These are phyloP conservation scores for Thelonectria olida DNA, from an alignment of 2,329 filamentous ascomycete genomes.

Conservation along the genomic window DNA sequence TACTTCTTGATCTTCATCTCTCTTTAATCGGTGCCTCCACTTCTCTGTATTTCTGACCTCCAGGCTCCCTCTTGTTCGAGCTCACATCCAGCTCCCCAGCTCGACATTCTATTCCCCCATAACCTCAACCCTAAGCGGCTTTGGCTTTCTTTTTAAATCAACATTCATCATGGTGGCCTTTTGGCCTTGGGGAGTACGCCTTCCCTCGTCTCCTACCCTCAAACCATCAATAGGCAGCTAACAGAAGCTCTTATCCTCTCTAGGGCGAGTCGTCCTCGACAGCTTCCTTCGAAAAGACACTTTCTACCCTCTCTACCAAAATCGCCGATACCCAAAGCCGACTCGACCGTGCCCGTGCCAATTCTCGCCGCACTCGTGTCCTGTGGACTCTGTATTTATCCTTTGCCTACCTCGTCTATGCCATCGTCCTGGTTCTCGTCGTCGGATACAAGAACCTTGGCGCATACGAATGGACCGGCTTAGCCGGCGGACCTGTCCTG, in stretches of 20 bases:
- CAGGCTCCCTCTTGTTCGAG: background rate
- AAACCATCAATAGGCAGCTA: slow-evolving; percentile 16
- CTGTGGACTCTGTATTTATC: slow-evolving; percentile 90
- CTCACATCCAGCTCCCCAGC: background rate
- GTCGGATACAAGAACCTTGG: slow-evolving; percentile 85
- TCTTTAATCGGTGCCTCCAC: slow-evolving; percentile 5
- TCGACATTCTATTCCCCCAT: background rate
- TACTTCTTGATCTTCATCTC: background rate
- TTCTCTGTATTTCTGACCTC: background rate
- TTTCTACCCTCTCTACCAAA: slow-evolving; percentile 83
- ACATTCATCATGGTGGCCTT: slow-evolving; percentile 74
- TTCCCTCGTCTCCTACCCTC: background rate
- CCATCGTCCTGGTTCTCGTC: slow-evolving; percentile 83
- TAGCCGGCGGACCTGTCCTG: slow-evolving; percentile 82
- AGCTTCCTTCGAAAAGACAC: slow-evolving; percentile 90
- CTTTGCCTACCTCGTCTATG: slow-evolving; percentile 89
- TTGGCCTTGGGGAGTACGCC: slow-evolving; percentile 82
- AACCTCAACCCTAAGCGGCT: background rate
- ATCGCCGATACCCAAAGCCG: slow-evolving; percentile 78
- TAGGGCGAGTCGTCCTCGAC: slow-evolving; percentile 84
- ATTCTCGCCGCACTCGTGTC: slow-evolving; percentile 80
- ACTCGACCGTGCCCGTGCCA: slow-evolving; percentile 77
- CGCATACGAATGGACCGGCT: slow-evolving; percentile 77
- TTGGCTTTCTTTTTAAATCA: background rate
- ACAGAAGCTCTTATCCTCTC: slow-evolving; percentile 8